Base-by-base conservation (phyloP, 805 yeast species). In the Teunomyces pallodes region DNA sequence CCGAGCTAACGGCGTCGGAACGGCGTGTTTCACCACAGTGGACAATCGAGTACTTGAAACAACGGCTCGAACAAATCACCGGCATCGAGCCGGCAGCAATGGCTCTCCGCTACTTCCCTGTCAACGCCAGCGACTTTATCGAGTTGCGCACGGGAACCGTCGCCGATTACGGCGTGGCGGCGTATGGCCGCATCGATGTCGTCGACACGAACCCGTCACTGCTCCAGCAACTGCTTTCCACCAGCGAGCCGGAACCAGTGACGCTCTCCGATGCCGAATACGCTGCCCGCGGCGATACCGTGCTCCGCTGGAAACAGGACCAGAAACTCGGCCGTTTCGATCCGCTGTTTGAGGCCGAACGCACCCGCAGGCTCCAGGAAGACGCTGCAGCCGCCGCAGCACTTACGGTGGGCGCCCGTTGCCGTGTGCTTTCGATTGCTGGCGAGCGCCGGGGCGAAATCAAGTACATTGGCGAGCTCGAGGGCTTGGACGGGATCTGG, bases 291-390 rank as follows among this genome's bases (percentile, higher is more conserved):
- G 45, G 65, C 3, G 81, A 85, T 46, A 76, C 92, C 0, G 95
- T 88, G 1, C 74, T 84, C 47, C 77, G 76, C 47, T 91, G 96
- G 96, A 92, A 91, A 62, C 75, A 77, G 48, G 70, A 75, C 28
- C 77, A 86, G 53, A 66, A 80, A 48, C 67, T 89, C 24, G 97
- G 97, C 0, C 71, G 91, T 44, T 90, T 83, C 56, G 81, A 86
- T 52, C 87, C 90, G 0, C 60, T 67, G 3, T 77, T 62, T 40
- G 62, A 64, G 12, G 46, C 53, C 9, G 66, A 64, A 36, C 63
- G 65, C 48, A 57, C 67, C 20, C 43, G 49, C 0, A 49, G 58
- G 16, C 69, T 71, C 42, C 58, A 59, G 7, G 65, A 61, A 20
- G 68, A 64, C 41, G 64, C 75, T 0, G 53, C 51, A 20, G 52